phyloP scores from a whole-genome alignment of 441 rosid species.

The Cnidoscolus chayamansa region DNA sequence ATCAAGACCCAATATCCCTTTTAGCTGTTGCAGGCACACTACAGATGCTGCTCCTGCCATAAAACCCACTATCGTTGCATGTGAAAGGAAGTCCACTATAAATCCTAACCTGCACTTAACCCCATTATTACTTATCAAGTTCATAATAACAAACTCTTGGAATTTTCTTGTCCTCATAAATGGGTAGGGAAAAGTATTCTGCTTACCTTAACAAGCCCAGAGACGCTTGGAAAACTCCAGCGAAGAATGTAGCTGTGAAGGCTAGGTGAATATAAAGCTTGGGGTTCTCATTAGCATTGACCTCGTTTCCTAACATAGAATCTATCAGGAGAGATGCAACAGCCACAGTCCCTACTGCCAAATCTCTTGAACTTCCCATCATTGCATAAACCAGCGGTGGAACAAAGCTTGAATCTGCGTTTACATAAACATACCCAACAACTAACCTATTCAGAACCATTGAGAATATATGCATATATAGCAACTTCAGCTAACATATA shows the following conservation, averaged over 20 bases:
- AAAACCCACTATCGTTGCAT: slow-evolving; percentile 93
- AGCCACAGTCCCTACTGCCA: slow-evolving; percentile 92
- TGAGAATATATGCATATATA: too few relatives aligned
- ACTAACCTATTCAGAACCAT: too few relatives aligned
- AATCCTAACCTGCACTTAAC: slow-evolving; percentile 71
- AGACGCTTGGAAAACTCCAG: slow-evolving; percentile 78
- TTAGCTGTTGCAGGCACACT: slow-evolving; percentile 83
- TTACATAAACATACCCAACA: neutral
- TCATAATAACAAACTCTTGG: too few relatives aligned
- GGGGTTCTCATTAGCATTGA: slow-evolving; percentile 59
- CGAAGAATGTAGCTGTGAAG: slow-evolving; percentile 86
- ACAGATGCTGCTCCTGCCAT: slow-evolving; percentile 99
- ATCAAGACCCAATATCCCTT: slow-evolving; percentile 76
- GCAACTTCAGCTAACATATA: too few relatives aligned
- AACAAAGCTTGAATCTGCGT: slow-evolving; percentile 81
- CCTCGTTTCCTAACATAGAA: slow-evolving; percentile 72
- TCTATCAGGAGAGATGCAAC: slow-evolving; percentile 74
- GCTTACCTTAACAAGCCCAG: slow-evolving; percentile 76
- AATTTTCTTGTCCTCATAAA: too few relatives aligned
- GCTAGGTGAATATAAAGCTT: slow-evolving; percentile 84
- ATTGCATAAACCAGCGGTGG: slow-evolving; percentile 87
- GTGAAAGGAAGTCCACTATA: slow-evolving; percentile 88
- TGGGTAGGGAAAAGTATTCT: too few relatives aligned
- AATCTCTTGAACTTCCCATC: slow-evolving; percentile 90
- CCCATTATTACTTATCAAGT: too few relatives aligned